Evolutionary conservation across 2,329 filamentous ascomycete species (phyloP).

Genomic region (Claviceps digitariae): DNA sequence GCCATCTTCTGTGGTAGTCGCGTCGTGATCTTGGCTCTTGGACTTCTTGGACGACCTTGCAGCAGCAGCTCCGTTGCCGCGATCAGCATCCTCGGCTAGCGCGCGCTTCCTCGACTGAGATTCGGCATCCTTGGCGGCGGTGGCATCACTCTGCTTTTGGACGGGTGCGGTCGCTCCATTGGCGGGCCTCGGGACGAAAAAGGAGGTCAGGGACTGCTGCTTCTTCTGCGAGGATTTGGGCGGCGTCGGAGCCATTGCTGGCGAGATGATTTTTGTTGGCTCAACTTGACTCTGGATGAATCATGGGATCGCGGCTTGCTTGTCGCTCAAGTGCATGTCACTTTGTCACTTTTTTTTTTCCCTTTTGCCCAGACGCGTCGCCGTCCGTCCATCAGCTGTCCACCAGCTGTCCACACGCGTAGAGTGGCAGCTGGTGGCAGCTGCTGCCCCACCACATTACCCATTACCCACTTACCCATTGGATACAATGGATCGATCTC

Average conservation of each 20-base stretch:
- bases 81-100: slow-evolving; percentile 32
- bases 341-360: not conserved
- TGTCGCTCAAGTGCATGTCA: not conserved
- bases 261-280: not conserved
- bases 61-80: slow-evolving; percentile 26
- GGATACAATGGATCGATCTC: not conserved
- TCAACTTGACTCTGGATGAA: not conserved
- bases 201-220: slow-evolving; percentile 74
- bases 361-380: not conserved
- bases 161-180: slow-evolving; percentile 29
- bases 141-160: slow-evolving; percentile 19
- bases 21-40: slow-evolving; percentile 21
- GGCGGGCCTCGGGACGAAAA: slow-evolving; percentile 55
- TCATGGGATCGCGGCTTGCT: not conserved
- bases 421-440: not conserved
- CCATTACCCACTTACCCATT: not conserved
- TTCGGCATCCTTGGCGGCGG: slow-evolving; percentile 14
- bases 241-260: slow-evolving; percentile 18
- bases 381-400: not conserved
- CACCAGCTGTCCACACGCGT: not conserved
- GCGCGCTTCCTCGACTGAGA: slow-evolving; percentile 34
- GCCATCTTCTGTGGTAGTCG: slow-evolving; percentile 20
- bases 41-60: slow-evolving; percentile 30
- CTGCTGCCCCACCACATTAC: not conserved
- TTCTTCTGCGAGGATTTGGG: slow-evolving; percentile 37